Conservation (phyloP, 768 basidiomycete species). For the Pseudohyphozyma bogoriensis region DNA sequence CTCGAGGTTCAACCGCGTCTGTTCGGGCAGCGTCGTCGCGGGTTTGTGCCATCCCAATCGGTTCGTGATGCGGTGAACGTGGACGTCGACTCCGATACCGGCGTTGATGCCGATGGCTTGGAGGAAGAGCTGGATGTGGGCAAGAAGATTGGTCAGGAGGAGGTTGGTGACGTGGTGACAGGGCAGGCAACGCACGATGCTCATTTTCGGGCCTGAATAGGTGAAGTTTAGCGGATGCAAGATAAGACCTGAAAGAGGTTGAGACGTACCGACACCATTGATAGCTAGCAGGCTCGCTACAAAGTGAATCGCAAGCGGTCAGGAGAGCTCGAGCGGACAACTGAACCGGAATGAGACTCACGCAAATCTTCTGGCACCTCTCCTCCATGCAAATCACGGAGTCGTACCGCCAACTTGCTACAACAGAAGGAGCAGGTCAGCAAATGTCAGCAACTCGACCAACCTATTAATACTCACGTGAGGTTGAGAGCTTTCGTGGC, state of each 20-base stretch:
- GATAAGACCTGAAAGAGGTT: not conserved
- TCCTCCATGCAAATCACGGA: constrained; percentile 62
- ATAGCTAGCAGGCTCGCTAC: constrained; percentile 71
- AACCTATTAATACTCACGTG: not conserved
- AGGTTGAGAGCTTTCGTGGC: constrained; percentile 20
- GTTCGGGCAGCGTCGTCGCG: constrained; percentile 74
- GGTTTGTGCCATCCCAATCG: constrained; percentile 82
- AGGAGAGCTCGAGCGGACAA: not conserved
- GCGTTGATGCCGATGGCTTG: constrained; percentile 25
- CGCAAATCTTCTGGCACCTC: constrained; percentile 60
- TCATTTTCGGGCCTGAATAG: constrained; percentile 77
- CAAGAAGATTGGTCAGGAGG: constrained; percentile 24
- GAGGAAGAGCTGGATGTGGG: constrained; percentile 8
- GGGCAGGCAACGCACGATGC: constrained; percentile 44
- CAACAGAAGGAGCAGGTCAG: not conserved
- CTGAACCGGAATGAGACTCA: not conserved
- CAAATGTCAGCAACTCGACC: not conserved
- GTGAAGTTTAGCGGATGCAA: not conserved
- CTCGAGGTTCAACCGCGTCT: constrained; percentile 50
- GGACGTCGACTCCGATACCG: constrained; percentile 95
- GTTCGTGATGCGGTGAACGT: constrained; percentile 82
- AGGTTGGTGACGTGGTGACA: not conserved
- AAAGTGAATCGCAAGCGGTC: not conserved
- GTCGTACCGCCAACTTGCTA: constrained; percentile 26
- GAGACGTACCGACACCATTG: constrained; percentile 58